Evolutionary conservation across 306 rosid genomes (phyloP), one percentile per base, ranked within the genome.

Genomic region (Glycyrrhiza uralensis): DNA sequence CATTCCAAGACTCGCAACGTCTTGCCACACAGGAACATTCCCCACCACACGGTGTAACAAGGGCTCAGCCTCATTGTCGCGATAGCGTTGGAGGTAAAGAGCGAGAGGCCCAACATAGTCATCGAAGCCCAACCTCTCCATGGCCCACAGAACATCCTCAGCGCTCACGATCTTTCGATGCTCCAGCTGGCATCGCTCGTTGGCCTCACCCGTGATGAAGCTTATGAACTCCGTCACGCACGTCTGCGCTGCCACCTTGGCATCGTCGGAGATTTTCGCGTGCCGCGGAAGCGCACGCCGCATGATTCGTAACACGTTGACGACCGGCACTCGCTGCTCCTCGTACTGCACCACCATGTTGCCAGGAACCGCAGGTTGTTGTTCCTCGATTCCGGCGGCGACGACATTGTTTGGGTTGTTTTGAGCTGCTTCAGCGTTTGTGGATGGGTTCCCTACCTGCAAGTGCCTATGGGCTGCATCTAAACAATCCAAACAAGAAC

Each of bases 201-300:
- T 83, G 5, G 92, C 96, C 44, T 85, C 85, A 17, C 85, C 81
- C 0, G 88, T 86, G n/a, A 87, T 84, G 28, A 83, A 80, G 66
- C 85, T 71, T 15, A 84, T 85, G 84, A 89, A 89, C 86, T 89
- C 88, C 0, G 85, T 78, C 3, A 81, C 87, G 2, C 89, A 89
- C 44, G 71, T 82, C 33, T 86, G 88, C 85, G 79, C 81, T 15
- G 88, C 70, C 30, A 81, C 80, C 61, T 86, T 87, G 1, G 87
- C 87, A n/a, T 82, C 89, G 33, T 83, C 71, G 0, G 92, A 74
- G 71, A 89, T 69, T 79, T 81, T 85, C 0, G 87, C 90, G 0
- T 81, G 71, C 0, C 76, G 50, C 12, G 96, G 96, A 35, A 89
- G 79, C 66, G 72, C 81, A 32, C 79, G 85, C 79, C 78, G 84